Percentiles rank a stretch among this genome's conserved stretches.
phyloP scores from a whole-genome alignment of 495 filamentous ascomycete genomes.

The Aspergillus campestris region DNA sequence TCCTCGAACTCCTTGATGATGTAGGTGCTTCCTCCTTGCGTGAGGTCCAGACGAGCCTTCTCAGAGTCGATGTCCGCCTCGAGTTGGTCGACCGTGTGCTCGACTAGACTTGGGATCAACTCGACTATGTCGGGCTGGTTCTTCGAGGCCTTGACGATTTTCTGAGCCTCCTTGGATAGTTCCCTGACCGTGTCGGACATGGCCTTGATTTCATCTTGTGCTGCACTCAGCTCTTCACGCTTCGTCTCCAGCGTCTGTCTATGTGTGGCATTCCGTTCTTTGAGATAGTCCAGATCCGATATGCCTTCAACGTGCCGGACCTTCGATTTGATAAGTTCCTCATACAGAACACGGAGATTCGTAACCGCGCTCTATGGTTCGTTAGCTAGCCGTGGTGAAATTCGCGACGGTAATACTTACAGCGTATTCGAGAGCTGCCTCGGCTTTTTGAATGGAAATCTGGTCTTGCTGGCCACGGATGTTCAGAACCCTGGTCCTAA shows the following conservation, averaged over 20 bases:
- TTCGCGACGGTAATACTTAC: constrained; percentile 28
- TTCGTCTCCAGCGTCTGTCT: constrained; percentile 43
- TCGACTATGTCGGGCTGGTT: constrained; percentile 20
- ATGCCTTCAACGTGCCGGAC: constrained; percentile 66
- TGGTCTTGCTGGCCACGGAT: constrained; percentile 46
- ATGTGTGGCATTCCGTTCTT: constrained; percentile 52
- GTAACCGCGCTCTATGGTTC: constrained; percentile 46
- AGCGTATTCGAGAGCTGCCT: constrained; percentile 54
- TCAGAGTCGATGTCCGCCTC: constrained; percentile 68
- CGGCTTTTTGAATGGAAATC: constrained; percentile 52
- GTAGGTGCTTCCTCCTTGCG: constrained; percentile 68
- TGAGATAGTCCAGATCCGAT: constrained; percentile 64
- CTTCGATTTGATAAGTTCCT: constrained; percentile 57
- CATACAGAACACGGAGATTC: constrained; percentile 48
- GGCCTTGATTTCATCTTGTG: constrained; percentile 22
- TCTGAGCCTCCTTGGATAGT: constrained; percentile 28
- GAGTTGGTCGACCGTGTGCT: constrained; percentile 53
- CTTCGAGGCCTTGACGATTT: constrained; percentile 7
- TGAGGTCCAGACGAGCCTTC: constrained; percentile 63
- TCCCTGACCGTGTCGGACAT: constrained; percentile 24
- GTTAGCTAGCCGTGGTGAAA: constrained; percentile 7
- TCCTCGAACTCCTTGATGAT: constrained; percentile 74
- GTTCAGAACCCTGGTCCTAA: constrained; percentile 30
- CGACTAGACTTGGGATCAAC: constrained; percentile 24
- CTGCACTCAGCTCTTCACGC: constrained; percentile 25